Evolutionary conservation across 805 yeast species (phyloP), one percentile per base, ranked within the genome.

Genomic region (Ogataea trehaloabstinens): DNA sequence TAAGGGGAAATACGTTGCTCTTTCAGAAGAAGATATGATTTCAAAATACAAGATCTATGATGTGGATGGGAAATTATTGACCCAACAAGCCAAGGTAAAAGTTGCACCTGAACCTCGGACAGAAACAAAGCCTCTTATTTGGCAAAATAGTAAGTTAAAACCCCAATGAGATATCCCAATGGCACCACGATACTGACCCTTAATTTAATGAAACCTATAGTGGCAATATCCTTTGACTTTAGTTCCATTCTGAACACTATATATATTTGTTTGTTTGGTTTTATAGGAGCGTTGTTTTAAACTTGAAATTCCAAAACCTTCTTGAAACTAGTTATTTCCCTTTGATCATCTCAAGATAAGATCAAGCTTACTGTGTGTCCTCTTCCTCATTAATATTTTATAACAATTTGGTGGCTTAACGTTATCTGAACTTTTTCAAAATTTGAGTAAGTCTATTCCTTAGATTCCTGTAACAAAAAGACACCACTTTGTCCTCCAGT

Each of bases 1-100:
- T 7, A 60, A 54, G 33, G 91, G 91, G 0, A 60, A 61, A 41
- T 80, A 59, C 52, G 72, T 80, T 6, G 51, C 64, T 3, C 53
- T 83, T 6, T 42, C 62, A 2, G 68, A 64, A 6, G 52, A 60
- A 0, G 80, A 78, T 28, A 50, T 79, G 39, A 44, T 46, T 7
- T 64, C 77, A 1, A 63, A 63, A 5, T 71, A 52, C 48, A 63
- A 66, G 34, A 68, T 82, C 5, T 63, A 55, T 34, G 70, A 67
- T 36, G 50, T 57, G 1, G 67, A 74, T 48, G 82, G 83, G 0
- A 53, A 61, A 6, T 7, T 53, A 21, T 13, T 56, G 21, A 31
- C 43, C 6, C 51, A 50, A 7, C 37, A 40, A 15, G 46, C 55
- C 16, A 44, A 43, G 19, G 53, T 68, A 40, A 43, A 46, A 22